Base-by-base conservation (phyloP, 2,329 filamentous ascomycete species). In the Neurospora sp. region DNA sequence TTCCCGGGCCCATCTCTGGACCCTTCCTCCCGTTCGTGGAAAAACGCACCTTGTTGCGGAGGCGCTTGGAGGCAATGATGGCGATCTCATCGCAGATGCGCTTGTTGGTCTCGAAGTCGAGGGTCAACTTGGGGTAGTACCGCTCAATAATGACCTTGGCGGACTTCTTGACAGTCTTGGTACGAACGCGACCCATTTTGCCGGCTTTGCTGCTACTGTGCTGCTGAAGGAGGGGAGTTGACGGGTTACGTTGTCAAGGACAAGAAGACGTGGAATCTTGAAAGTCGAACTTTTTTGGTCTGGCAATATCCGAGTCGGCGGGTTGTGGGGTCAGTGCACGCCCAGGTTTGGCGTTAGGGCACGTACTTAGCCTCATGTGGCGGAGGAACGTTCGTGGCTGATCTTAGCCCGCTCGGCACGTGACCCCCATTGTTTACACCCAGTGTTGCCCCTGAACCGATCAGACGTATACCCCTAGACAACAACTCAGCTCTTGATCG, bases 71-170 rank as follows among this genome's bases (percentile, higher is more conserved):
- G 78, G 96, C 93, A 82, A 99, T 99, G 85, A 99, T 97, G 81
- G 96, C 96, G 80, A 99, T 96, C 87, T 99, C 96, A 93, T 98
- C 96, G 88, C 96, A 98, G 81, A 98, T 96, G 80, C 74, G 89
- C 86, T 94, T 94, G 82, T 96, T 96, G 86, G 77, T 97, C 91
- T 99, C 96, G 87, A 99, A 99, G 88, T 99, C 96, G 81, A 98
- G 93, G 76, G 94, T 97, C 83, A 99, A 89, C 86, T 73, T 93
- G 93, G 82, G 96, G 96, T 87, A 96, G 89, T 96, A 96, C 77
- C 92, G 90, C 91, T 97, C 94, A 86, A 99, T 98, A 87, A 98
- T 95, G 89, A 97, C 93, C 92, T 99, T 99, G 87, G 96, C 94
- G 88, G 86, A 88, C 86, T 88, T 89, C 86, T 89, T 89, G 78